These are phyloP conservation scores for Laburnicola sp. DNA, from an alignment of 2,329 filamentous ascomycete species.

Conservation along the genomic window DNA sequence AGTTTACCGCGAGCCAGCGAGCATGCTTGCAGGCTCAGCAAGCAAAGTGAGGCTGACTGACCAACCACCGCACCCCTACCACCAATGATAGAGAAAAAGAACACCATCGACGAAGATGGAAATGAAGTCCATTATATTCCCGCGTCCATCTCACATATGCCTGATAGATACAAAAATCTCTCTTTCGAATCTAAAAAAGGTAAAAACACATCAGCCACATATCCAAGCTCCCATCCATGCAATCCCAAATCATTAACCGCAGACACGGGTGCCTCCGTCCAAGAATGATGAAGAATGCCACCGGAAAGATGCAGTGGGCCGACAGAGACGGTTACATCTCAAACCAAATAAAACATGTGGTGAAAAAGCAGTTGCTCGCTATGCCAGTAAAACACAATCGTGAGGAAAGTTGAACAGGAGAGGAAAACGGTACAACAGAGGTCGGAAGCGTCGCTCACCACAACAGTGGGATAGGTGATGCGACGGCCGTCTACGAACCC, in stretches of 20 bases:
- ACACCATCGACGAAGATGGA: too few species aligned
- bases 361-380: constrained; percentile 37
- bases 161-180: constrained; percentile 1
- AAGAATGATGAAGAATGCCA: neutral
- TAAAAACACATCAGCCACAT: neutral
- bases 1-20: too few species aligned
- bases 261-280: too few species aligned
- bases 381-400: constrained; percentile 46
- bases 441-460: constrained; percentile 14
- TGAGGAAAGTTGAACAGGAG: constrained; percentile 21
- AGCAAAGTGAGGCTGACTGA: too few species aligned
- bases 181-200: neutral
- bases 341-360: neutral
- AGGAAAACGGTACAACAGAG: constrained; percentile 7
- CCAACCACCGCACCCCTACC: too few species aligned
- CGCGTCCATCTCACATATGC: too few species aligned
- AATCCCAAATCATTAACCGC: neutral
- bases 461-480: constrained; percentile 10
- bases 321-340: neutral
- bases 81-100: too few species aligned
- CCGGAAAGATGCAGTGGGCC: neutral
- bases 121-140: too few species aligned
- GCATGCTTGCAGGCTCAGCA: too few species aligned
- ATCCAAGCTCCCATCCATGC: neutral
- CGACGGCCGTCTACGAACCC: constrained; percentile 4